Base-by-base conservation (phyloP, 495 filamentous ascomycete species). In the Annulohypoxylon nitens region DNA sequence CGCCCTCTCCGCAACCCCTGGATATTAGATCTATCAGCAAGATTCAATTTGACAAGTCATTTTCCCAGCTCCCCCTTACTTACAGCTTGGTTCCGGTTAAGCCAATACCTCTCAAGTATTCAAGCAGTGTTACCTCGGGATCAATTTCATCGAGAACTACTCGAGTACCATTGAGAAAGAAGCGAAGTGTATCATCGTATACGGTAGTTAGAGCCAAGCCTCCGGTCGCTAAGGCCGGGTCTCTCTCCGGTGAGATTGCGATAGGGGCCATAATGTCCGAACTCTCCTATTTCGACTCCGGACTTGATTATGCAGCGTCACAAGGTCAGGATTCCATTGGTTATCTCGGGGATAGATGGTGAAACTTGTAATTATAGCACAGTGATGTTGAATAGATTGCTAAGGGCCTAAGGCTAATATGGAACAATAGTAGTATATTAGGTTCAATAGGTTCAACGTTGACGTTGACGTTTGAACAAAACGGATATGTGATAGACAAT, bases 151-250 rank as follows among this genome's bases (percentile, higher is more conserved):
- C 93, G 7, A 98, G 84, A 1, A 89, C 86, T 50, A 98, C 92
- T 66, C 91, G 93, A n/a, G 96, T 96, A 62, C 95, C 95, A 78
- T 99, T 99, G 34, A 99, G 90, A 80, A 94, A 98, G 83, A 99
- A 98, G 1, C 89, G 87, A 55, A 97, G 89, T 9, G 81, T 84
- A 57, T 86, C 81, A 60, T 85, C 80, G 61, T 81, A 86, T 54
- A 71, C 67, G 0, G 81, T 83, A 6, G 78, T 84, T 47, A 86
- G 72, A 7, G 61, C 60, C 47, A 60, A 54, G 14, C 61, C 71
- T 45, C 65, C 71, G 4, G 69, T 23, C n/a, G 61, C 61, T 26
- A 76, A 39, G 9, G 64, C 72, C 14, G 77, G 70, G 63, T 81
- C 73, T 34, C 71, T 73, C 25, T 82, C 76, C 20, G 83, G 81